Conservation (phyloP, 306 rosid genomes). For the Echinosophora koreensis region DNA sequence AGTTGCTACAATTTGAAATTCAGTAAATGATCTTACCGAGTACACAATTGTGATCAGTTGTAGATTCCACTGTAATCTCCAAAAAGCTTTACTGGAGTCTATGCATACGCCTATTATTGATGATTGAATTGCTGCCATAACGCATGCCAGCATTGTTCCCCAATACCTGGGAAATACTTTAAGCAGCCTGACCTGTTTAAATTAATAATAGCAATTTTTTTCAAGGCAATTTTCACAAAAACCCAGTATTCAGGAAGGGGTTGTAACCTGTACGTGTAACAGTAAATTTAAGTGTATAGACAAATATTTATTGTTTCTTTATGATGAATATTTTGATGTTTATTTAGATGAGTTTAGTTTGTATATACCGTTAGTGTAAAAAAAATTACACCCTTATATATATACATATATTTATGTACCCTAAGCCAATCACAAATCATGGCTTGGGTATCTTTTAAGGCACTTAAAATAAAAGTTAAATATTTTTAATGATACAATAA, state of each 20-base stretch:
- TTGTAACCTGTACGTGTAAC: too few species aligned
- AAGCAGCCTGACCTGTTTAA: constrained; percentile 58
- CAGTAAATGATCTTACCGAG: constrained; percentile 57
- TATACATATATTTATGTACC: too few species aligned
- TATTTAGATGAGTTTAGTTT: too few species aligned
- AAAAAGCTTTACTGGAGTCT: constrained; percentile 50
- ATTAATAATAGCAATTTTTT: neutral
- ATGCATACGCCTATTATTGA: constrained; percentile 56
- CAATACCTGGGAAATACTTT: constrained; percentile 65
- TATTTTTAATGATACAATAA: too few species aligned
- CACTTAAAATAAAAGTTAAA: too few species aligned
- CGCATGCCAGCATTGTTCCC: constrained; percentile 63
- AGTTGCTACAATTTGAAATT: neutral
- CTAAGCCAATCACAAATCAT: too few species aligned
- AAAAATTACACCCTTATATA: too few species aligned
- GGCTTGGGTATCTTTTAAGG: too few species aligned
- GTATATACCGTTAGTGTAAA: too few species aligned
- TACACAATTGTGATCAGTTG: constrained; percentile 68
- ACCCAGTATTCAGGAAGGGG: neutral
- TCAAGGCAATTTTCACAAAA: neutral
- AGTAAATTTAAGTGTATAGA: too few species aligned
- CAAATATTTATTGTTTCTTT: too few species aligned
- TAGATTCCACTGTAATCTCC: constrained; percentile 70
- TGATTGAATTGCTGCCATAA: constrained; percentile 64
- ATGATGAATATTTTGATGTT: too few species aligned